Evolutionary conservation across 192 early-diverging fungal species (phyloP).

Genomic region (Irineochytrium annulatum): DNA sequence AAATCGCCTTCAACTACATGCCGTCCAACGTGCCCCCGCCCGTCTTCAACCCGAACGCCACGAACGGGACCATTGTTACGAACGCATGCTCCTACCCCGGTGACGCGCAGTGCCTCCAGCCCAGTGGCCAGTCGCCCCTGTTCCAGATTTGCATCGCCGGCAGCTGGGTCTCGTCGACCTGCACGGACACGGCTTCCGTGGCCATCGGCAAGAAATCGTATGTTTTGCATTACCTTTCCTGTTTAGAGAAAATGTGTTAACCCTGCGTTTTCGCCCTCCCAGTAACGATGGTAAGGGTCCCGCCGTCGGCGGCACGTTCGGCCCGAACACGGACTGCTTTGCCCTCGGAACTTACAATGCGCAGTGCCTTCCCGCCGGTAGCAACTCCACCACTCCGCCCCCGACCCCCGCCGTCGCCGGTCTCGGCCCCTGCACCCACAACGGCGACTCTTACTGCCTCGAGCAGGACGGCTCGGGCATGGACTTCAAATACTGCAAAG

Average conservation of each 20-base stretch:
- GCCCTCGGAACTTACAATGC: background rate
- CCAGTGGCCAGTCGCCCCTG: background rate
- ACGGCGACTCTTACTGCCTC: background rate
- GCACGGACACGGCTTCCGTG: background rate
- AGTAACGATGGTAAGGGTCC: background rate
- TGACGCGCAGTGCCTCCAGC: background rate
- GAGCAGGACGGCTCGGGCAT: background rate
- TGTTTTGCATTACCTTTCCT: too few species aligned
- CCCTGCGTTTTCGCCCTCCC: too few species aligned
- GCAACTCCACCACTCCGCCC: too few species aligned
- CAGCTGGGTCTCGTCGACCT: background rate
- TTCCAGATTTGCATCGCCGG: background rate
- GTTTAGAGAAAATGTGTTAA: too few species aligned
- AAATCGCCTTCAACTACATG: background rate
- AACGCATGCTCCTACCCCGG: conserved; percentile 1
- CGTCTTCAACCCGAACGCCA: too few species aligned
- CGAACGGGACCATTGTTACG: background rate
- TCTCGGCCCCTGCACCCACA: background rate
- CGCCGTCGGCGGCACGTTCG: background rate
- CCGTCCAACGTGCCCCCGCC: background rate
- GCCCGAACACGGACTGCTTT: background rate
- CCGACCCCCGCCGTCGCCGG: too few species aligned
- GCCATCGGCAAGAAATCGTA: background rate
- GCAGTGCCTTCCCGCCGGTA: background rate
- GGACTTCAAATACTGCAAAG: background rate